Percentiles rank a stretch among this genome's conserved stretches.
phyloP scores from a whole-genome alignment of 1,284 basidiomycete species.

The Exobasidium cylindrosporum region DNA sequence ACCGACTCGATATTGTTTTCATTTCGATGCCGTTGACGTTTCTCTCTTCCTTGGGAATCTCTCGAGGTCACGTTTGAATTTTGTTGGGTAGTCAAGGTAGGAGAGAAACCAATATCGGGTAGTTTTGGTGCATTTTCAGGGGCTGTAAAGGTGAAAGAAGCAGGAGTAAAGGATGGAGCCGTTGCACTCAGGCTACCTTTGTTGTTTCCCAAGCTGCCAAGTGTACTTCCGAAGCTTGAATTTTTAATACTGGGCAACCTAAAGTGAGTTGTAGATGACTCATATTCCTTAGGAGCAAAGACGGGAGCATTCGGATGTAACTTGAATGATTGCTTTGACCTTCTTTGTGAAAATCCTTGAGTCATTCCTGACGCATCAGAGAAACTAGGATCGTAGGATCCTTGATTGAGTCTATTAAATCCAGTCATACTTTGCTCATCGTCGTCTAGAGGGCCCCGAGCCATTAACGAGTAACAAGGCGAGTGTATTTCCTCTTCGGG shows the following conservation, averaged over 20 bases:
- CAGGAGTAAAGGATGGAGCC: conserved; percentile 39
- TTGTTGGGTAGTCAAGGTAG: too few species aligned
- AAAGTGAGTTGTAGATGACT: too few species aligned
- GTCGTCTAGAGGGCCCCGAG: neutral
- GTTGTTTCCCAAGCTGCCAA: conserved; percentile 21
- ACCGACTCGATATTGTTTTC: too few species aligned
- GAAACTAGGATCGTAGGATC: neutral
- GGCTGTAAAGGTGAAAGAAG: conserved; percentile 38
- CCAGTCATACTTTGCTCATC: neutral
- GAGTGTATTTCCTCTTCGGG: conserved; percentile 17
- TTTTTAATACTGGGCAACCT: conserved; percentile 41
- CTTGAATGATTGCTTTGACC: conserved; percentile 8
- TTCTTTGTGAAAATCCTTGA: too few species aligned
- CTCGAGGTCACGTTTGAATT: too few species aligned
- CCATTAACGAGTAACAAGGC: neutral
- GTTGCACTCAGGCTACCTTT: conserved; percentile 28
- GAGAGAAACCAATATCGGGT: too few species aligned
- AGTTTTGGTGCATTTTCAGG: conserved; percentile 22
- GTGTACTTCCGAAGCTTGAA: conserved; percentile 36
- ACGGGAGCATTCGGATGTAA: conserved; percentile 9
- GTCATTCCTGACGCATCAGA: conserved; percentile 11
- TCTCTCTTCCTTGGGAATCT: conserved; percentile 35
- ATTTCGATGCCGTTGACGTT: conserved; percentile 32
- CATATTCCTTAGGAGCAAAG: conserved; percentile 4
- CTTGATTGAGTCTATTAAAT: neutral